Conservation (phyloP, 73 alveolate species). For the Tetrahymena thermophila region DNA sequence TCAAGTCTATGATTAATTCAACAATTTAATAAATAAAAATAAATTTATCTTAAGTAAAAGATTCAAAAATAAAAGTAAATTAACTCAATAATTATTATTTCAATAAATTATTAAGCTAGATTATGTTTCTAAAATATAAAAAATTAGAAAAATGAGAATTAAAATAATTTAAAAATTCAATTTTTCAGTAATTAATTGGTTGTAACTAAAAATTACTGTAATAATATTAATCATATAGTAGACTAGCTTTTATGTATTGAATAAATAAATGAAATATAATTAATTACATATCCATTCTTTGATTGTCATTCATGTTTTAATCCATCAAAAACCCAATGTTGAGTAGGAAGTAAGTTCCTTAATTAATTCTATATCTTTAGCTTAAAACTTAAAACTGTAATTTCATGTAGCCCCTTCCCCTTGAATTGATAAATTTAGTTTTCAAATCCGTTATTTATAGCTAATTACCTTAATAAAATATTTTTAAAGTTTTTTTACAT, state of each 20-base stretch:
- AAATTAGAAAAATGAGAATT: too few species aligned
- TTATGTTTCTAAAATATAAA: too few species aligned
- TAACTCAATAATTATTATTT: too few species aligned
- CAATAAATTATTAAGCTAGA: too few species aligned
- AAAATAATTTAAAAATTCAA: too few species aligned
- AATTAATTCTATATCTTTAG: not conserved
- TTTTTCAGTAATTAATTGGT: too few species aligned
- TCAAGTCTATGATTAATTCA: not conserved
- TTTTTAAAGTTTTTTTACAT: not conserved
- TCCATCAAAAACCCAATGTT: not conserved
- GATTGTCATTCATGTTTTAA: not conserved
- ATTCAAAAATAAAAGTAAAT: too few species aligned
- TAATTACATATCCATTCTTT: not conserved
- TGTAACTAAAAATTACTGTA: too few species aligned
- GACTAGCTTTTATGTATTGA: too few species aligned
- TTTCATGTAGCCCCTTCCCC: not conserved
- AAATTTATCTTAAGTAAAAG: not conserved
- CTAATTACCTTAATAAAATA: not conserved
- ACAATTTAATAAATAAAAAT: not conserved
- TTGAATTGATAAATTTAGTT: not conserved
- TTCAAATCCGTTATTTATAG: not conserved
- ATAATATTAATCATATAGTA: too few species aligned
- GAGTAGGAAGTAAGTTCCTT: not conserved
- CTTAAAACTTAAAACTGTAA: not conserved
- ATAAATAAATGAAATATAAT: not conserved